Evolutionary conservation across 495 filamentous ascomycete species (phyloP).

Genomic region (Neurospora cerealis): DNA sequence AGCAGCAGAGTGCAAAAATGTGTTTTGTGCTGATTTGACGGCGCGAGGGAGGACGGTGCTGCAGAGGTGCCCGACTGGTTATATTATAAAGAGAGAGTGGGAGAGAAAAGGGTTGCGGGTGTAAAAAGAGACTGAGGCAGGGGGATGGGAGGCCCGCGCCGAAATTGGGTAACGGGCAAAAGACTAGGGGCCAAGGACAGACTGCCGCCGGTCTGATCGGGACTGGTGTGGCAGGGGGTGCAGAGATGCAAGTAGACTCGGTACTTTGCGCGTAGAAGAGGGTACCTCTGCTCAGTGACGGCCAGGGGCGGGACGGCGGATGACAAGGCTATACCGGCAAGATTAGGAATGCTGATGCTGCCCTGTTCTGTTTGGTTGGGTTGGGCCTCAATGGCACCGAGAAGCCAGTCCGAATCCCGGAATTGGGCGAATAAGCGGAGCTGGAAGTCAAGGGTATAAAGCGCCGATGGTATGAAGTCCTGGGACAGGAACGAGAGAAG

Average conservation of each 20-base stretch:
- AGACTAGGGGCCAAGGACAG: background rate
- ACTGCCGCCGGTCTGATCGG: conserved; percentile 3
- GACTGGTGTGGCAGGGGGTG: background rate
- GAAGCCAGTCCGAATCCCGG: background rate
- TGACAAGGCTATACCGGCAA: conserved; percentile 12
- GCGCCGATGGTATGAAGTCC: background rate
- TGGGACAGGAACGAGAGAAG: background rate
- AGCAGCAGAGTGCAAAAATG: conserved; percentile 21
- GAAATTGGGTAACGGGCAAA: conserved; percentile 17
- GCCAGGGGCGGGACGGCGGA: conserved; percentile 4
- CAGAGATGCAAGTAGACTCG: background rate
- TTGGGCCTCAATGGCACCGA: conserved; percentile 23
- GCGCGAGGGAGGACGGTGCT: conserved; percentile 14
- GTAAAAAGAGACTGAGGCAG: conserved; percentile 10
- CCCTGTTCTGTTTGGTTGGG: conserved; percentile 9
- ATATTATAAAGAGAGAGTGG: conserved; percentile 14
- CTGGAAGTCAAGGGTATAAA: background rate
- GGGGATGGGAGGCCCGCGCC: background rate
- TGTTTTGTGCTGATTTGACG: conserved; percentile 35
- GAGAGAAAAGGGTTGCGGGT: conserved; percentile 18
- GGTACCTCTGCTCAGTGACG: background rate
- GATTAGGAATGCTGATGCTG: conserved; percentile 7
- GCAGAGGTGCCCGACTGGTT: conserved; percentile 28
- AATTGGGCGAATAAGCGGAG: background rate
- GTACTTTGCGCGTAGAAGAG: background rate